Evolutionary conservation across 352 stramenopile species (phyloP).

Genomic region (Pythium dissotocum): DNA sequence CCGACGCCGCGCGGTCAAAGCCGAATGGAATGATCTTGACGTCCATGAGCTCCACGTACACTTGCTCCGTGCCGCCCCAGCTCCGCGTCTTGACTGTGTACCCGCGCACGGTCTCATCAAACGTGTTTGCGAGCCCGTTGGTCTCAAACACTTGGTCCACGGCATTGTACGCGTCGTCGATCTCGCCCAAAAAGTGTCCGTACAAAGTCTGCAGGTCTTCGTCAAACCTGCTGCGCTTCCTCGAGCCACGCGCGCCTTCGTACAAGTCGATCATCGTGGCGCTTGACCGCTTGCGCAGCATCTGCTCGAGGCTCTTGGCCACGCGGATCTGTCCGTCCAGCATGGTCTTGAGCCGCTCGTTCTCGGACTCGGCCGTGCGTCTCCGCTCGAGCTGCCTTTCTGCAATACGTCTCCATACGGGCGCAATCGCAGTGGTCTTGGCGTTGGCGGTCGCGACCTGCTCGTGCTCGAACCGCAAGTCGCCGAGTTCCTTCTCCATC

Average conservation of each 20-base stretch:
- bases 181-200: slow-evolving; percentile 25
- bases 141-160: slow-evolving; percentile 46
- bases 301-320: slow-evolving; percentile 46
- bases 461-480: slow-evolving; percentile 31
- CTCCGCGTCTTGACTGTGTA: slow-evolving; percentile 24
- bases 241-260: slow-evolving; percentile 12
- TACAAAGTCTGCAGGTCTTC: slow-evolving; percentile 33
- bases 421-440: slow-evolving; percentile 28
- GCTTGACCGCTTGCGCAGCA: slow-evolving; percentile 52
- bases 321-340: slow-evolving; percentile 53
- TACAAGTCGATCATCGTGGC: slow-evolving; percentile 37
- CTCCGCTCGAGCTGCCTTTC: slow-evolving; percentile 42
- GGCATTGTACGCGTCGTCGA: slow-evolving; percentile 38
- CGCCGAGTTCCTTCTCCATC: slow-evolving; percentile 39
- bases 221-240: slow-evolving; percentile 10
- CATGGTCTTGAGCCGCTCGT: slow-evolving; percentile 37
- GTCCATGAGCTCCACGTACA: slow-evolving; percentile 27
- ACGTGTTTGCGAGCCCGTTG: slow-evolving; percentile 40
- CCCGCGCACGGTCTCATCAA: slow-evolving; percentile 22
- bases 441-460: slow-evolving; percentile 22
- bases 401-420: slow-evolving; percentile 54
- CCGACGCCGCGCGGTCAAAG: slow-evolving; percentile 10
- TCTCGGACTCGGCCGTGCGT: slow-evolving; percentile 42
- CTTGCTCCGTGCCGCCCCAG: slow-evolving; percentile 15
- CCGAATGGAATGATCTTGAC: slow-evolving; percentile 29